Evolutionary conservation across 140 eudicot genomes (phyloP), one percentile per base, ranked within the genome.

Genomic region (Oenanthe javanica): DNA sequence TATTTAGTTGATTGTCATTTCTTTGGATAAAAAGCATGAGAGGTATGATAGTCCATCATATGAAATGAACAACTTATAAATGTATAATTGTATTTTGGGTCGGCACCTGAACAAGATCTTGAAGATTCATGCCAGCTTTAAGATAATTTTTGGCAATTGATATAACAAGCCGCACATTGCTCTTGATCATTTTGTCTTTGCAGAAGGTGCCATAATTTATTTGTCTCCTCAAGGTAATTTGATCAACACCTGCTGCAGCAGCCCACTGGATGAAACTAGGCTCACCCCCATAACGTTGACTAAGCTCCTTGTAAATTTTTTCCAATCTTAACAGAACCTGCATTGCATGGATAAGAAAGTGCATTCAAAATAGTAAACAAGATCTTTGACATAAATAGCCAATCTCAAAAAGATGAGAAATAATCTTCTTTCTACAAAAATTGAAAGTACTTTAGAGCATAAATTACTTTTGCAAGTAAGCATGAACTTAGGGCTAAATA

Each of bases 41-140:
- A 61, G 45, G 73, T 31, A 67, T 18, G 11, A 67, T 64, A 14
- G 5, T 31, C 23, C 21, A 40, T 14, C 13, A 40, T 16, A 71
- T 71, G 15, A 18, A 16, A 71, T 27, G 43, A 40, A 40, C 25
- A 71, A 38, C 43, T 21, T n/a, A n/a, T 61, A 61, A n/a, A 36
- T 61, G 15, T 61, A 25, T 61, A n/a, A 61, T 61, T 61, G 13
- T 59, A 61, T 59, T n/a, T 31, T 67, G 18, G 45, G 45, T 67
- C 11, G 73, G 27, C 84, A 95, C 99, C 97, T 90, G 99, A 86
- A 95, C 97, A 75, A 92, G 91, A 91, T 95, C 99, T 72, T 89
- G 97, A 76, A 95, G 91, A 84, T 86, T 89, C 88, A 92, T 88
- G 23, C 97, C 95, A 73, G 88, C 81, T 77, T 97, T 94, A 81